Conservation (phyloP, 495 filamentous ascomycete species). For the Penicillium odoratum region DNA sequence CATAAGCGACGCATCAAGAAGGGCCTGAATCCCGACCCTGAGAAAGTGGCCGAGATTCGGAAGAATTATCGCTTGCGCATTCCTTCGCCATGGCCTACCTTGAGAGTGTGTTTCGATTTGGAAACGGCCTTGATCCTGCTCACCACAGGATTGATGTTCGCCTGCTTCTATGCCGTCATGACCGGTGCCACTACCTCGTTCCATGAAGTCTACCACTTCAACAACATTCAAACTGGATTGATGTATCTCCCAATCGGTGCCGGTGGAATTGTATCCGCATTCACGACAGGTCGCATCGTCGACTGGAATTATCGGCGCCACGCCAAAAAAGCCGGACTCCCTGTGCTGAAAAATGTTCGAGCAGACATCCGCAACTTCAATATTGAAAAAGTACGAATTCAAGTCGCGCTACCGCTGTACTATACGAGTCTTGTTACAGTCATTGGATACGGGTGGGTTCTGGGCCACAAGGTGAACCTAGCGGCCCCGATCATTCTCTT, state of each 20-base stretch:
- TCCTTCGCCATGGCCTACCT: slow-evolving; percentile 66
- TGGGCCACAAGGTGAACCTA: slow-evolving; percentile 34
- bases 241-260: slow-evolving; percentile 47
- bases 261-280: slow-evolving; percentile 35
- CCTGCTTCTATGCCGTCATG: slow-evolving; percentile 56
- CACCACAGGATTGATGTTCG: slow-evolving; percentile 56
- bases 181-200: slow-evolving; percentile 54
- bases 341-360: slow-evolving; percentile 36
- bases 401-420: slow-evolving; percentile 38
- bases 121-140: slow-evolving; percentile 61
- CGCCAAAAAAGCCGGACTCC: slow-evolving; percentile 32
- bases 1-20: slow-evolving; percentile 16
- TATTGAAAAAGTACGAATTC: slow-evolving; percentile 43
- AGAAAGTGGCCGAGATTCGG: slow-evolving; percentile 18
- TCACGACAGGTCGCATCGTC: slow-evolving; percentile 38
- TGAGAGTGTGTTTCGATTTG: slow-evolving; percentile 59
- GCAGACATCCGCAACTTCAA: slow-evolving; percentile 45
- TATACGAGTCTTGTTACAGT: slow-evolving; percentile 28
- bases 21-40: slow-evolving; percentile 8
- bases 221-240: slow-evolving; percentile 41
- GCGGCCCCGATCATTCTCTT: slow-evolving; percentile 36
- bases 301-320: slow-evolving; percentile 49
- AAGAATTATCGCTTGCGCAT: slow-evolving; percentile 52
- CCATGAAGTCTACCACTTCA: slow-evolving; percentile 51
- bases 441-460: slow-evolving; percentile 52